These are phyloP conservation scores for Lithospermum erythrorhizon DNA, from an alignment of 257 asterid genomes.

Conservation along the genomic window DNA sequence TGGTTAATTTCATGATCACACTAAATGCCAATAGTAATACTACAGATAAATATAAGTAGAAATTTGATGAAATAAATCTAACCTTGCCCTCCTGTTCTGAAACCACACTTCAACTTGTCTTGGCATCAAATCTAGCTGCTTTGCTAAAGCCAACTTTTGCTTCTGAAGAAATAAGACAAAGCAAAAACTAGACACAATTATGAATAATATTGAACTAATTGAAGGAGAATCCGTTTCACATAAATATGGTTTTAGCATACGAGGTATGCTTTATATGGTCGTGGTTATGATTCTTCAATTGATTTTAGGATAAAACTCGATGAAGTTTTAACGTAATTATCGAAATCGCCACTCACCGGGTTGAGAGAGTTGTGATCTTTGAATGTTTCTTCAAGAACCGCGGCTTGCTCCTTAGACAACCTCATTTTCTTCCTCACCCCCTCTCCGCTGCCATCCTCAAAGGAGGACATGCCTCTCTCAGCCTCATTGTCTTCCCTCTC, in stretches of 20 bases:
- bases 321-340: neutral
- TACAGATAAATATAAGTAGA: neutral
- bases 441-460: slow-evolving; percentile 76
- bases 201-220: neutral
- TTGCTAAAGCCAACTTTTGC: slow-evolving; percentile 79
- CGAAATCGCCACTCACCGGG: slow-evolving; percentile 56
- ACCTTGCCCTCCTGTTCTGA: slow-evolving; percentile 99
- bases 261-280: too few species aligned
- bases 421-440: slow-evolving; percentile 87
- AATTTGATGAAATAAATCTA: slow-evolving; percentile 7
- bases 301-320: too few species aligned
- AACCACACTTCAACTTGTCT: slow-evolving; percentile 99
- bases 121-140: slow-evolving; percentile 72
- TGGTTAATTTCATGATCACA: neutral
- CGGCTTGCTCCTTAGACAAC: slow-evolving; percentile 87
- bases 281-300: too few species aligned
- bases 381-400: slow-evolving; percentile 80
- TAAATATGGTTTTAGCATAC: too few species aligned
- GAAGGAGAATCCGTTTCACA: too few species aligned
- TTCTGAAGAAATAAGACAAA: slow-evolving; percentile 37
- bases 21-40: neutral
- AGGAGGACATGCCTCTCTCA: slow-evolving; percentile 56
- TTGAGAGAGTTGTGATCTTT: slow-evolving; percentile 78
- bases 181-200: neutral
- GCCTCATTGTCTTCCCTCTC: slow-evolving; percentile 75